Conservation (phyloP, 2,329 filamentous ascomycete species). For the Neonectria sp. region DNA sequence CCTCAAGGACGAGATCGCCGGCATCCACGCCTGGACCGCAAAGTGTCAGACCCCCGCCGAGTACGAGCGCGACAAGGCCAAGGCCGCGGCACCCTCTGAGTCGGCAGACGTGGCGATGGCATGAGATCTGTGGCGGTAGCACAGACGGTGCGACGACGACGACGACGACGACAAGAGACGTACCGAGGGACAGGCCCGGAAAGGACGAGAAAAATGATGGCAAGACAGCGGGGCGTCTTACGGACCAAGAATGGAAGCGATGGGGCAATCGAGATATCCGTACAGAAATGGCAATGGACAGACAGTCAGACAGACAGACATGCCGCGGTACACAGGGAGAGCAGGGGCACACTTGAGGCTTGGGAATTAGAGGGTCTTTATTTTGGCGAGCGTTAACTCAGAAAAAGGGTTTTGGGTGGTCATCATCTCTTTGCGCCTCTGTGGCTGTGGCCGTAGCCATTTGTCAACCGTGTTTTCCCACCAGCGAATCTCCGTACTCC, state of each 20-base stretch:
- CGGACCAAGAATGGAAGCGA: neutral
- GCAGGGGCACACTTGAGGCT: constrained; percentile 26
- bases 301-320: constrained; percentile 18
- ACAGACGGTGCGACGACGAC: neutral
- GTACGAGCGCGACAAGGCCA: constrained; percentile 77
- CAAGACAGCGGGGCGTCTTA: neutral
- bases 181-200: neutral
- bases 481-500: constrained; percentile 37
- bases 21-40: constrained; percentile 95
- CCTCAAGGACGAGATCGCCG: constrained; percentile 89
- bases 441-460: constrained; percentile 24
- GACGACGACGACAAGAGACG: neutral
- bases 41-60: constrained; percentile 94
- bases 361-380: constrained; percentile 41
- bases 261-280: constrained; percentile 28
- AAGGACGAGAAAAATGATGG: neutral
- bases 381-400: constrained; percentile 41
- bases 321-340: constrained; percentile 37
- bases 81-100: constrained; percentile 20
- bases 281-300: constrained; percentile 23
- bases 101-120: constrained; percentile 30
- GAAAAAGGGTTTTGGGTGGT: constrained; percentile 29
- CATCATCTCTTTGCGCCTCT: constrained; percentile 44
- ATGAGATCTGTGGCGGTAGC: constrained; percentile 5
- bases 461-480: constrained; percentile 32